These are phyloP conservation scores for Lolium multiflorum DNA, from an alignment of 176 grass and related monocot species.

Conservation along the genomic window DNA sequence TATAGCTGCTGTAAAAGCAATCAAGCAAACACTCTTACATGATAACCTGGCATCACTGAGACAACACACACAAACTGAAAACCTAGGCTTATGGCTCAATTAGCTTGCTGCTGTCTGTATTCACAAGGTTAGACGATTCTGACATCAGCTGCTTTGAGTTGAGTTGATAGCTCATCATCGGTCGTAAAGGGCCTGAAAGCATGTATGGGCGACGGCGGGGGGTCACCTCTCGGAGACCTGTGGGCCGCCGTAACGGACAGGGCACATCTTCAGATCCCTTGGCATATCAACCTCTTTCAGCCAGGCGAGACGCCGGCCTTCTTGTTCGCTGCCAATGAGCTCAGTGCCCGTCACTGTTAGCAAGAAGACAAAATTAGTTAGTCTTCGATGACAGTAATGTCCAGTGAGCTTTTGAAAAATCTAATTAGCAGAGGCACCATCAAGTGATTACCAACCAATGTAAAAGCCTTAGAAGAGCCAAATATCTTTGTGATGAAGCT, in stretches of 20 bases:
- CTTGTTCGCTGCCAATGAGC: not conserved
- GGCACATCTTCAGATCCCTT: constrained; percentile 62
- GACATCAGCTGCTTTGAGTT: constrained; percentile 11
- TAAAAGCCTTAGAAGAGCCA: not conserved
- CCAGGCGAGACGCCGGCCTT: constrained; percentile 61
- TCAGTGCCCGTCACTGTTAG: not conserved
- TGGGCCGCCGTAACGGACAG: constrained; percentile 64
- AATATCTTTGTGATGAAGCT: not conserved
- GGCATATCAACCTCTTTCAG: constrained; percentile 70
- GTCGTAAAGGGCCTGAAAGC: not conserved
- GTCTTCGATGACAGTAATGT: not conserved
- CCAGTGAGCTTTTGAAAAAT: not conserved
- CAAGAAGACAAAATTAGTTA: not conserved
- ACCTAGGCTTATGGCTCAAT: constrained; percentile 19
- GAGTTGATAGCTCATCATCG: not conserved
- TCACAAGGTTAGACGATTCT: constrained; percentile 34
- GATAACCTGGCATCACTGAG: not conserved
- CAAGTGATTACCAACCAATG: not conserved
- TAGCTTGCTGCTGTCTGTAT: constrained; percentile 26
- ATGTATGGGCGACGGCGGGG: too few relatives aligned
- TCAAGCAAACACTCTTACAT: not conserved
- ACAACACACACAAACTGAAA: not conserved
- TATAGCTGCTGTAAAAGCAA: not conserved
- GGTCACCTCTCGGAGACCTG: constrained; percentile 57
- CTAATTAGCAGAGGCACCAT: not conserved